These are phyloP conservation scores for Penicillium brasilianum DNA, from an alignment of 2,329 filamentous ascomycete genomes.

Conservation along the genomic window DNA sequence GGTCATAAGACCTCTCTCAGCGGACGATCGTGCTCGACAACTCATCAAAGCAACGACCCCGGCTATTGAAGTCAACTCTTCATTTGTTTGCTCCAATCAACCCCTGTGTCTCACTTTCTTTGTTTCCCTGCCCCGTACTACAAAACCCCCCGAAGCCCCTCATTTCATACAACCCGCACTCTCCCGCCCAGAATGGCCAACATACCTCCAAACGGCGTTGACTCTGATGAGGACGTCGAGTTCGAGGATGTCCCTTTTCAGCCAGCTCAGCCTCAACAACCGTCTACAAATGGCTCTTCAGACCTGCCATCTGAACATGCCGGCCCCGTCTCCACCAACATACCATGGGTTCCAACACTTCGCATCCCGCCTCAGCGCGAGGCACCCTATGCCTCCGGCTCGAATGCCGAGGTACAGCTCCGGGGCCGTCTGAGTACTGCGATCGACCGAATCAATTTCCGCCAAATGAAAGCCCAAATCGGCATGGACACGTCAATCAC, in stretches of 20 bases:
- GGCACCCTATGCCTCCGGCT: constrained; percentile 60
- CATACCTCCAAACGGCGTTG: constrained; percentile 2
- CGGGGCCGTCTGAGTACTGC: constrained; percentile 24
- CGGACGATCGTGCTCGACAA: background rate
- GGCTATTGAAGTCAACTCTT: background rate
- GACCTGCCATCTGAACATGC: background rate
- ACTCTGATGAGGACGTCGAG: constrained; percentile 26
- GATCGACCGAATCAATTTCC: constrained; percentile 27
- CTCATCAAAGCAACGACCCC: background rate
- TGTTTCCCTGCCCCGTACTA: background rate
- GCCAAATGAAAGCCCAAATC: constrained; percentile 48
- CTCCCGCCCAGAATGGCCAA: background rate
- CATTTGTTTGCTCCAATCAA: background rate
- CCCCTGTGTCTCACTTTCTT: background rate
- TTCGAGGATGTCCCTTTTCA: constrained; percentile 30
- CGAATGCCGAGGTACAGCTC: constrained; percentile 58
- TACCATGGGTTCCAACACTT: constrained; percentile 34
- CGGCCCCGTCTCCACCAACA: background rate
- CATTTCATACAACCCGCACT: background rate
- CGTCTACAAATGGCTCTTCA: background rate
- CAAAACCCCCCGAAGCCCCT: background rate
- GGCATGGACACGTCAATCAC: constrained; percentile 35
- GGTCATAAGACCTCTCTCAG: background rate
- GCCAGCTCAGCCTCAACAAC: background rate
- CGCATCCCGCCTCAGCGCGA: constrained; percentile 57